These are phyloP conservation scores for Arxiozyma slooffiae DNA, from an alignment of 1,139 yeast species.

Conservation along the genomic window DNA sequence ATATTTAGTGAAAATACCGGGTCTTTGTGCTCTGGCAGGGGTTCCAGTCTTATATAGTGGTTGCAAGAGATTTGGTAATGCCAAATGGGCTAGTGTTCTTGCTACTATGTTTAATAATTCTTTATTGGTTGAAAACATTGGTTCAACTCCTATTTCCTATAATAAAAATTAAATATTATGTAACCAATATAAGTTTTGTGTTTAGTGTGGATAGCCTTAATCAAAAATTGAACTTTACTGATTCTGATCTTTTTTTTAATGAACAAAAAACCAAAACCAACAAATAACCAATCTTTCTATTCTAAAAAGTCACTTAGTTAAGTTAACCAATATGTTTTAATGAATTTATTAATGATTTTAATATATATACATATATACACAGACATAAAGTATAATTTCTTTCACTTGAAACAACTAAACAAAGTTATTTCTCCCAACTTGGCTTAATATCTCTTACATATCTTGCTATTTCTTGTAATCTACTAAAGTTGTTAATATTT, in stretches of 20 bases:
- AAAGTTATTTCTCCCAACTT: slow-evolving; percentile 22
- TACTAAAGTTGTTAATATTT: slow-evolving; percentile 10
- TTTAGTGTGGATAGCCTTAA: slow-evolving; percentile 22
- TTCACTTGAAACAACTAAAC: not conserved
- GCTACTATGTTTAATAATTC: slow-evolving; percentile 5
- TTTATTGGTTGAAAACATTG: slow-evolving; percentile 16
- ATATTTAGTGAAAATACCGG: slow-evolving; percentile 55
- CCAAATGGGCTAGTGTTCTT: slow-evolving; percentile 74
- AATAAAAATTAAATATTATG: slow-evolving; percentile 28
- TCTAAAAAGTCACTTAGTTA: too few species aligned
- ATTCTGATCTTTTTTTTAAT: slow-evolving; percentile 7
- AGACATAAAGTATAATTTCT: not conserved
- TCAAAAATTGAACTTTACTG: slow-evolving; percentile 25
- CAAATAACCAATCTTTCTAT: too few species aligned
- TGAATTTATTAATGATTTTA: not conserved
- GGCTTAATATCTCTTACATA: slow-evolving; percentile 30
- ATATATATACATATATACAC: not conserved
- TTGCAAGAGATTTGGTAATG: slow-evolving; percentile 72
- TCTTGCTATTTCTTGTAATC: slow-evolving; percentile 21
- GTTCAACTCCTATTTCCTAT: slow-evolving; percentile 24
- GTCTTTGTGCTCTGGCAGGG: slow-evolving; percentile 49
- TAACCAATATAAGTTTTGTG: slow-evolving; percentile 22
- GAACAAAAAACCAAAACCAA: too few species aligned
- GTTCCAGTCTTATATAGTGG: slow-evolving; percentile 59
- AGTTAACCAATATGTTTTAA: not conserved